Base-by-base conservation (phyloP, 257 asterid species). In the Gentiana macrophylla region DNA sequence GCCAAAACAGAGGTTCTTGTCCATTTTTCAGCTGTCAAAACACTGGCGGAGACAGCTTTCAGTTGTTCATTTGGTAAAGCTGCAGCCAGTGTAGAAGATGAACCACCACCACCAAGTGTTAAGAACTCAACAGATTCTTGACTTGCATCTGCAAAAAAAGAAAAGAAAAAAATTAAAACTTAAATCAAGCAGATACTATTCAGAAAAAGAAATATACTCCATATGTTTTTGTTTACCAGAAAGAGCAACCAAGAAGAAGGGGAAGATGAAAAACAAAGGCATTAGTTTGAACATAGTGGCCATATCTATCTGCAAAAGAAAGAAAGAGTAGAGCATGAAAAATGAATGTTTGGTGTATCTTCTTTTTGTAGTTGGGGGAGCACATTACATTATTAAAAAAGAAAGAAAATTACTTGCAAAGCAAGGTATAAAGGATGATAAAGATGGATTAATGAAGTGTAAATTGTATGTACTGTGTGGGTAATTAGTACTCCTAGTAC, bases 1-100 rank as follows among this genome's bases (percentile, higher is more conserved):
- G 86, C 81, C 15, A 90, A 55, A 58, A 90, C 89, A 64, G 80
- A 58, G 53, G 59, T 59, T 55, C 86, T 79, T 37, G 82, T 70
- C 96, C 98, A 90, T 3, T 64, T 49, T 70, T 90, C 98, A 7
- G 96, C 98, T 60, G 56, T 68, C 24, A 84, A 70, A 67, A 90
- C 79, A 67, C 85, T 84, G 34, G 10, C 38, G 7, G 96, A 80
- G 12, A 90, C 78, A 13, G 75, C 63, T 55, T 66, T 37, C 33
- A 86, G 81, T 48, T 67, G 63, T 12, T 71, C 76, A 63, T 68
- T 55, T 52, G 73, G 77, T 66, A 90, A 74, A 50, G 74, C 69
- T 62, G 81, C 77, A n/a, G 83, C 89, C 34, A 61, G 53, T 41
- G 58, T 32, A 44, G 44, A 55, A 55, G 65, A 60, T 62, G 83